Conservation (phyloP, 2,329 filamentous ascomycete genomes). For the Drechmeria coniospora region DNA sequence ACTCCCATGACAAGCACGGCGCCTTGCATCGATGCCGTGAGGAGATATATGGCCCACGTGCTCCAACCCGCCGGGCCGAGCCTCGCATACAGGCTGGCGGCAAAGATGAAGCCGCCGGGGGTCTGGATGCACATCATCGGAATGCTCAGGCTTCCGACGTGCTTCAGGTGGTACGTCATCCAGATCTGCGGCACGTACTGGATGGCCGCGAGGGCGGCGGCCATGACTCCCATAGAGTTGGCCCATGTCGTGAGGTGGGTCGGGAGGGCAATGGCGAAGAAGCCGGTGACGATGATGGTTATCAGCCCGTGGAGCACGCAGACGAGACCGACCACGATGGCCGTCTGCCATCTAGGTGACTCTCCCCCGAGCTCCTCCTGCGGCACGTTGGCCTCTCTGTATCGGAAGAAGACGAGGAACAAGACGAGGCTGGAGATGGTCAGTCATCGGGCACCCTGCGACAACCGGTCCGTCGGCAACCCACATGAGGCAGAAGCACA, state of each 20-base stretch:
- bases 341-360: slow-evolving; percentile 60
- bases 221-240: slow-evolving; percentile 66
- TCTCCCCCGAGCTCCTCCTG: slow-evolving; percentile 33
- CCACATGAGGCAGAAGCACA: slow-evolving; percentile 84
- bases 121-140: slow-evolving; percentile 98
- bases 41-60: slow-evolving; percentile 80
- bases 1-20: slow-evolving; percentile 66
- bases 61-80: slow-evolving; percentile 81
- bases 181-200: slow-evolving; percentile 95
- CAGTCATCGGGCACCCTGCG: slow-evolving; percentile 5
- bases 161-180: slow-evolving; percentile 73
- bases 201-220: slow-evolving; percentile 62
- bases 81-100: slow-evolving; percentile 64
- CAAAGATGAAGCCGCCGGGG: slow-evolving; percentile 81
- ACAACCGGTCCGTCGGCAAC: slow-evolving; percentile 14
- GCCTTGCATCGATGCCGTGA: slow-evolving; percentile 78
- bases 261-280: slow-evolving; percentile 50
- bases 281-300: slow-evolving; percentile 50
- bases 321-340: slow-evolving; percentile 54
- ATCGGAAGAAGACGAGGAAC: slow-evolving; percentile 89
- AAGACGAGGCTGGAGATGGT: slow-evolving; percentile 55
- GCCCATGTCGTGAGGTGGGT: slow-evolving; percentile 61
- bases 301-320: slow-evolving; percentile 66
- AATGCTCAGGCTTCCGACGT: slow-evolving; percentile 82
- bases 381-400: slow-evolving; percentile 34